Percentiles rank a stretch among this genome's conserved stretches.
Conservation (phyloP, 306 rosid genomes). For the Prunus davidiana region DNA sequence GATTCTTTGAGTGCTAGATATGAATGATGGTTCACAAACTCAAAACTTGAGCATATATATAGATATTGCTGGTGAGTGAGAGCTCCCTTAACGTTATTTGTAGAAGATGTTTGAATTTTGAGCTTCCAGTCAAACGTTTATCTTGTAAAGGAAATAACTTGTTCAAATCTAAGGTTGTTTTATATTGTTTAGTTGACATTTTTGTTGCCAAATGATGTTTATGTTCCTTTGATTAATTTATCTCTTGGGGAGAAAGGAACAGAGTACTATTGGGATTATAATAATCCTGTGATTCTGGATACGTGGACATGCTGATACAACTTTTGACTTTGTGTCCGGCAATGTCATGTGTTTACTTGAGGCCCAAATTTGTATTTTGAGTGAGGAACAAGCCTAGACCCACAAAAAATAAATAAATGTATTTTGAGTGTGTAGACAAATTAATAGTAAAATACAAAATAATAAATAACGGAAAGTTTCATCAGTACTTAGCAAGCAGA, state of each 20-base stretch:
- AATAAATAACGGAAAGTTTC: no score
- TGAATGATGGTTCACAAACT: slow-evolving; percentile 1
- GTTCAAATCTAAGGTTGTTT: not conserved
- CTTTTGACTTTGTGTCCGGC: not conserved
- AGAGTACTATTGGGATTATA: no score
- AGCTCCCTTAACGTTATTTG: not conserved
- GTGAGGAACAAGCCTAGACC: slow-evolving; percentile 5
- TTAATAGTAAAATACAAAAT: no score
- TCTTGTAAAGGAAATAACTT: slow-evolving; percentile 1
- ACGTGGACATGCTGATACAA: not conserved
- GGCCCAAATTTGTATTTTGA: not conserved
- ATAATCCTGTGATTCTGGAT: not conserved
- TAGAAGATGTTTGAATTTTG: not conserved
- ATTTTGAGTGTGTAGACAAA: no score
- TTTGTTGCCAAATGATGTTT: not conserved
- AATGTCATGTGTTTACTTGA: not conserved
- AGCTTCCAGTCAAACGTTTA: slow-evolving; percentile 16
- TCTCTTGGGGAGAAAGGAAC: slow-evolving; percentile 21
- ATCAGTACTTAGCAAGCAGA: no score
- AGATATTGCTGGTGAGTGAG: no score
- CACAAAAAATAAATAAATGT: no score
- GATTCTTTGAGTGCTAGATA: not conserved
- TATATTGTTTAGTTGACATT: not conserved
- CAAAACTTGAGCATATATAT: not conserved
- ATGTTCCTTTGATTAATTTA: not conserved